phyloP scores from a whole-genome alignment of 1,284 basidiomycete genomes.

The Apiotrichum siamense region DNA sequence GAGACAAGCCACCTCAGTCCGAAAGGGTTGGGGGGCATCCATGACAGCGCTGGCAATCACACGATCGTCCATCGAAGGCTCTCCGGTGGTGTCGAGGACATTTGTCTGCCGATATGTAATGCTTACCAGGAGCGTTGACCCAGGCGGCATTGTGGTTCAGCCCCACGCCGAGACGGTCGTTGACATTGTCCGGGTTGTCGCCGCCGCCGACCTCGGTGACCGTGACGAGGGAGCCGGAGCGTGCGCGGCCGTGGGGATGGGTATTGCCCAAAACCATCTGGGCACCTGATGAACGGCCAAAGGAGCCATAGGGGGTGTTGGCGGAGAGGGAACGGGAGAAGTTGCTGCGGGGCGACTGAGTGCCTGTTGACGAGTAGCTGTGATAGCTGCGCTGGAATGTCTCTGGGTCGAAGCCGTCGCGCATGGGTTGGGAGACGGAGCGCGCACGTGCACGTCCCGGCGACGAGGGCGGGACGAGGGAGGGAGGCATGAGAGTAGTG shows the following conservation, averaged over 20 bases:
- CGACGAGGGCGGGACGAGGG: constrained; percentile 29
- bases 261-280: not conserved
- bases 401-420: constrained; percentile 35
- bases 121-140: constrained; percentile 94
- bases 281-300: constrained; percentile 3
- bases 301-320: constrained; percentile 5
- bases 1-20: too few species aligned
- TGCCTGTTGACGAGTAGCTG: not conserved
- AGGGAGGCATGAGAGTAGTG: constrained; percentile 16
- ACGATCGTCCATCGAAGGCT: too few species aligned
- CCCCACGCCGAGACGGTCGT: constrained; percentile 70
- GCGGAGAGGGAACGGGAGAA: constrained; percentile 9
- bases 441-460: constrained; percentile 34
- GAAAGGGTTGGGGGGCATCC: too few species aligned
- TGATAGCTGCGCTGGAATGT: constrained; percentile 10
- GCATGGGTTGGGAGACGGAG: constrained; percentile 43
- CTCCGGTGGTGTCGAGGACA: not conserved
- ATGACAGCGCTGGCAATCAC: too few species aligned
- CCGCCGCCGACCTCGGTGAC: constrained; percentile 81
- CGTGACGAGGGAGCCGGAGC: constrained; percentile 58
- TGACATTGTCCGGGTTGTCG: constrained; percentile 66
- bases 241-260: constrained; percentile 10
- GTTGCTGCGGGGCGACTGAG: constrained; percentile 3
- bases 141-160: constrained; percentile 93
- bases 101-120: not conserved